phyloP scores from a whole-genome alignment of 2,329 filamentous ascomycete genomes.

The Pseudopithomyces chartarum region DNA sequence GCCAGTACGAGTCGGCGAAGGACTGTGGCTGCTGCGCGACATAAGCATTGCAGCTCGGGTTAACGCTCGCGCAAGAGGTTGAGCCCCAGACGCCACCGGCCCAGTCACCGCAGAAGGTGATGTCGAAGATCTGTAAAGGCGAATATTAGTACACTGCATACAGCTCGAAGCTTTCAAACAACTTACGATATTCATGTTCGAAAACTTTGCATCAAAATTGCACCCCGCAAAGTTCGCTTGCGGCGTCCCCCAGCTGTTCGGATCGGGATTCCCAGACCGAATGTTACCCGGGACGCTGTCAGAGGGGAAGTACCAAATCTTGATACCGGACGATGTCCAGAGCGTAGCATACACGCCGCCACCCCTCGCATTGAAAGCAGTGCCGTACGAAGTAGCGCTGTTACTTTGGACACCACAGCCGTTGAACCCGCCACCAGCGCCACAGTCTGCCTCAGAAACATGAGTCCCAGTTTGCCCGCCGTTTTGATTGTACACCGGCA shows the following conservation, averaged over 20 bases:
- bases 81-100: conserved; percentile 53
- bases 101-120: conserved; percentile 62
- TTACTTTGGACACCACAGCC: conserved; percentile 40
- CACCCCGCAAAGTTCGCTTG: conserved; percentile 45
- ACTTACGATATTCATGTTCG: conserved; percentile 44
- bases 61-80: conserved; percentile 32
- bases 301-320: conserved; percentile 54
- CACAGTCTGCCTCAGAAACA: conserved; percentile 41
- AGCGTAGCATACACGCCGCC: conserved; percentile 52
- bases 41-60: conserved; percentile 44
- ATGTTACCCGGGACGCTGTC: conserved; percentile 51
- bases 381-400: conserved; percentile 40
- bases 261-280: conserved; percentile 45
- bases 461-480: conserved; percentile 39
- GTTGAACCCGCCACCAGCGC: conserved; percentile 38
- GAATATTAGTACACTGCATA: not conserved
- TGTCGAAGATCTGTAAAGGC: conserved; percentile 50
- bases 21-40: conserved; percentile 44
- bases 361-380: conserved; percentile 46
- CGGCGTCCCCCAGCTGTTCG: conserved; percentile 49
- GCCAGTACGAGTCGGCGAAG: conserved; percentile 47
- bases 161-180: too few species aligned
- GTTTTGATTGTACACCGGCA: conserved; percentile 29
- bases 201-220: conserved; percentile 42
- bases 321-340: conserved; percentile 49